Percentiles rank a stretch among this genome's conserved stretches.
Evolutionary conservation across 225 moss, liverwort and hornwort species (phyloP).

Genomic region (Anthoceros angustus): DNA sequence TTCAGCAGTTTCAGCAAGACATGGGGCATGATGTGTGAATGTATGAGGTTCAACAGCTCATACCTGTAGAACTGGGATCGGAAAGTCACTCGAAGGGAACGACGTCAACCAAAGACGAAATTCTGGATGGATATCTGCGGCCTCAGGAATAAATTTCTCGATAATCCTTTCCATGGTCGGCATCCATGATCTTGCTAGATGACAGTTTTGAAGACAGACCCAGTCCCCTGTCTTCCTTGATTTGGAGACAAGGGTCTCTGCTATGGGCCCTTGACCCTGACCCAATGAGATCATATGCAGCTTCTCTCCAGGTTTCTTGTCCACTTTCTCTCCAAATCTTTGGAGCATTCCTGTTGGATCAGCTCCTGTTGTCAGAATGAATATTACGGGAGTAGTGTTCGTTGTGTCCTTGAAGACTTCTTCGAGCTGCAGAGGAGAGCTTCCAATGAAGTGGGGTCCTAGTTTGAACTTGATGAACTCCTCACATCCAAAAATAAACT

Average conservation of each 20-base stretch:
- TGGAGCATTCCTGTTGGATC: conserved; percentile 76
- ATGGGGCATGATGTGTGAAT: neutral
- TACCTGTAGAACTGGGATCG: conserved; percentile 77
- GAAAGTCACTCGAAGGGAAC: conserved; percentile 65
- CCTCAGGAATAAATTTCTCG: conserved; percentile 44
- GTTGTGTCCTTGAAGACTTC: conserved; percentile 67
- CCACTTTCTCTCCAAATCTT: conserved; percentile 78
- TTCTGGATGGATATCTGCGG: conserved; percentile 45
- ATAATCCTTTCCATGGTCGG: conserved; percentile 74
- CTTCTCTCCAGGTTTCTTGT: conserved; percentile 36
- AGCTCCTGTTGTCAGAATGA: conserved; percentile 65
- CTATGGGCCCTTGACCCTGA: conserved; percentile 88
- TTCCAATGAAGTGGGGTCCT: conserved; percentile 56
- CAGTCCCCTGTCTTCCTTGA: conserved; percentile 69
- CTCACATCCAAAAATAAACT: conserved; percentile 53
- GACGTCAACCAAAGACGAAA: conserved; percentile 84
- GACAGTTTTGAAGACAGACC: conserved; percentile 92
- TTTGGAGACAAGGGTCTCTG: conserved; percentile 61
- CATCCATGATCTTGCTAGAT: conserved; percentile 93
- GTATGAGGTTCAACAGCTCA: neutral
- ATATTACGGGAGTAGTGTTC: conserved; percentile 55
- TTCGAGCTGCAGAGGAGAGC: conserved; percentile 54
- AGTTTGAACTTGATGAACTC: conserved; percentile 40
- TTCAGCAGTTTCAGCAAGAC: neutral
- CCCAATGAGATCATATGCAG: conserved; percentile 88